A percentile compares a stretch with the other conserved stretches of the same genome.
Evolutionary conservation across 1,284 basidiomycete species (phyloP).

Genomic region (Trametes hirsuta): DNA sequence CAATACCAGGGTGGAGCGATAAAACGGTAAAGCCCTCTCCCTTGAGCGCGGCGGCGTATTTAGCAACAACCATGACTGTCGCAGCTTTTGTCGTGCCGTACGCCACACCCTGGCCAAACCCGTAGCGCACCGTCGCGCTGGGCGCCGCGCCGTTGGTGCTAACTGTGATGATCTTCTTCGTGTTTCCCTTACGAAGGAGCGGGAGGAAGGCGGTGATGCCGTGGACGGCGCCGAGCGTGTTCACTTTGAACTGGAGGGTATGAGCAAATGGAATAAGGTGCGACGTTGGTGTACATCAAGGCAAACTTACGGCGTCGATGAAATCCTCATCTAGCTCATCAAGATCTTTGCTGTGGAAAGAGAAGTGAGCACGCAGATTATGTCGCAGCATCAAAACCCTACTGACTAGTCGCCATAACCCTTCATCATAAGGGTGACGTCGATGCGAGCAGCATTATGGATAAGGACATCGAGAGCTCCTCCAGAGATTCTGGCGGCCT

Average conservation of each 20-base stretch:
- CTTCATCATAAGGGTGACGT: neutral
- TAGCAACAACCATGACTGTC: conserved; percentile 41
- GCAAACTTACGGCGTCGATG: conserved; percentile 4
- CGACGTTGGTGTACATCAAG: neutral
- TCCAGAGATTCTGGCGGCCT: neutral
- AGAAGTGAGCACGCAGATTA: neutral
- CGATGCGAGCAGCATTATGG: conserved; percentile 1
- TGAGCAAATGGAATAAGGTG: neutral
- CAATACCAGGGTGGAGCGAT: conserved; percentile 39
- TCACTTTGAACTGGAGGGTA: conserved; percentile 35
- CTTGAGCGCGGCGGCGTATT: conserved; percentile 40
- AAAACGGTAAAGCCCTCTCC: conserved; percentile 8
- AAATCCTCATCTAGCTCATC: conserved; percentile 31
- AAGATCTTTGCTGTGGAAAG: neutral
- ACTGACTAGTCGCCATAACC: neutral
- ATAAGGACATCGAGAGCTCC: conserved; percentile 1
- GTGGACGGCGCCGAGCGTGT: conserved; percentile 42
- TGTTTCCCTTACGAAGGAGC: conserved; percentile 38
- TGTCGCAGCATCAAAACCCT: too few species aligned
- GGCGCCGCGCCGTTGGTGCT: conserved; percentile 36
- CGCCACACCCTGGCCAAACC: conserved; percentile 21
- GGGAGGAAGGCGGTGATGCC: conserved; percentile 42
- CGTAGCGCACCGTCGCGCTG: conserved; percentile 29
- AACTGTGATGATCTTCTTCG: conserved; percentile 43
- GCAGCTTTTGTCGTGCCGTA: conserved; percentile 44